Evolutionary conservation across 495 filamentous ascomycete genomes (phyloP).

Genomic region (Annulohypoxylon maeteangense): DNA sequence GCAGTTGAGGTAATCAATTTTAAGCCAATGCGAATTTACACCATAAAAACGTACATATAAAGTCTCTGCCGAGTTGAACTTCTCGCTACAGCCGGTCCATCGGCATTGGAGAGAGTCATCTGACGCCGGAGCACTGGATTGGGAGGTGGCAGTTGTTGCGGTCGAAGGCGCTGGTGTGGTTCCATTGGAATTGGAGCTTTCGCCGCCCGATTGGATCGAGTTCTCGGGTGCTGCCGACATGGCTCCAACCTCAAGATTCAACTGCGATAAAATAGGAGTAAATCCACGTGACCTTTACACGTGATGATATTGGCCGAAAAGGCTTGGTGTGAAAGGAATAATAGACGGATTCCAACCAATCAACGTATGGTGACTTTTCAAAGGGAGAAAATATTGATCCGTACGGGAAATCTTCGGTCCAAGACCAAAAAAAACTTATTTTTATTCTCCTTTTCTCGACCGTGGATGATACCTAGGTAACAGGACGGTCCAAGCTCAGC

Average conservation of each 20-base stretch:
- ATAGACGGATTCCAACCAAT: neutral
- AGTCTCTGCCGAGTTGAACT: conserved; percentile 78
- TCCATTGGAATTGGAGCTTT: conserved; percentile 53
- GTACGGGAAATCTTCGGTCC: neutral
- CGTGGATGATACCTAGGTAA: conserved; percentile 23
- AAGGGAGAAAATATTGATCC: neutral
- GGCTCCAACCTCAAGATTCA: conserved; percentile 10
- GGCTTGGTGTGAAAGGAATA: neutral
- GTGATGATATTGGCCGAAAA: neutral
- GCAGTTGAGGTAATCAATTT: neutral
- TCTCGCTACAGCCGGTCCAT: conserved; percentile 87
- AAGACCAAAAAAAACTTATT: neutral
- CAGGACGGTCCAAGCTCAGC: conserved; percentile 4
- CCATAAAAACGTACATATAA: conserved; percentile 81
- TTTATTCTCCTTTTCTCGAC: conserved; percentile 1
- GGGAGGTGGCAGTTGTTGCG: conserved; percentile 53
- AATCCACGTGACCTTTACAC: neutral
- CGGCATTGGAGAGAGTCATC: conserved; percentile 81
- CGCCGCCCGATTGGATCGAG: conserved; percentile 43
- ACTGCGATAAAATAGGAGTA: neutral
- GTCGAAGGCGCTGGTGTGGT: conserved; percentile 59
- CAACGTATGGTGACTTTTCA: neutral
- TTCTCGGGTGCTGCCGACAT: conserved; percentile 48
- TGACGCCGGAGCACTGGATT: conserved; percentile 42
- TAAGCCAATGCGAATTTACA: conserved; percentile 18